A percentile compares a stretch with the other conserved stretches of the same genome.
These are phyloP conservation scores for Pseudocercospora fuligena DNA, from an alignment of 2,329 filamentous ascomycete species.

Conservation along the genomic window DNA sequence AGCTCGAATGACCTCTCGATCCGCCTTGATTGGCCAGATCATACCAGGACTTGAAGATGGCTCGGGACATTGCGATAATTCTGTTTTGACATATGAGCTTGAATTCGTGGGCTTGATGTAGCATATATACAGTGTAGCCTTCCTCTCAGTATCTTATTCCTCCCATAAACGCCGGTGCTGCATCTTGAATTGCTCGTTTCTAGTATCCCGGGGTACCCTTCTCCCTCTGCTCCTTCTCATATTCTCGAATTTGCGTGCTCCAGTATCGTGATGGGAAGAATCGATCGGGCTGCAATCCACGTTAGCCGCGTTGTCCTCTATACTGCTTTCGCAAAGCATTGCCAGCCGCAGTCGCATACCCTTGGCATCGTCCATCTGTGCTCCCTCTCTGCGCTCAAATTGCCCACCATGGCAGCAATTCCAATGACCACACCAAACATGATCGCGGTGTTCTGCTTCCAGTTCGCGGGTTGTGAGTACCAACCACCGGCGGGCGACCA, in stretches of 20 bases:
- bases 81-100: constrained; percentile 15
- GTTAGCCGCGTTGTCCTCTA: constrained; percentile 21
- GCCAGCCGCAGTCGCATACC: constrained; percentile 28
- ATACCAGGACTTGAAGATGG: not conserved
- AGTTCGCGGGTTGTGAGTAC: constrained; percentile 94
- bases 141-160: constrained; percentile 4
- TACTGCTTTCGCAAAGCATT: not conserved
- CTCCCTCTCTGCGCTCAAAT: constrained; percentile 73
- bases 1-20: not conserved
- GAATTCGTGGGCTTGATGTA: constrained; percentile 9
- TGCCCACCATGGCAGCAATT: constrained; percentile 71
- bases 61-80: not conserved
- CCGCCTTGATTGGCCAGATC: not conserved
- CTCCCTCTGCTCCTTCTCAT: constrained; percentile 57
- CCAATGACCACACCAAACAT: constrained; percentile 71
- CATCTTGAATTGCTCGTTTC: constrained; percentile 4
- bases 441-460: constrained; percentile 87
- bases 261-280: constrained; percentile 86
- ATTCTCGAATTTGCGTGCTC: constrained; percentile 73
- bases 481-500: constrained; percentile 98
- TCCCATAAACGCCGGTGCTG: not conserved
- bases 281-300: constrained; percentile 57
- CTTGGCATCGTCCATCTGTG: constrained; percentile 76
- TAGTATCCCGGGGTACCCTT: constrained; percentile 24
- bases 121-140: constrained; percentile 18